These are phyloP conservation scores for Colletotrichum sp. DNA, from an alignment of 2,329 filamentous ascomycete genomes.

Conservation along the genomic window DNA sequence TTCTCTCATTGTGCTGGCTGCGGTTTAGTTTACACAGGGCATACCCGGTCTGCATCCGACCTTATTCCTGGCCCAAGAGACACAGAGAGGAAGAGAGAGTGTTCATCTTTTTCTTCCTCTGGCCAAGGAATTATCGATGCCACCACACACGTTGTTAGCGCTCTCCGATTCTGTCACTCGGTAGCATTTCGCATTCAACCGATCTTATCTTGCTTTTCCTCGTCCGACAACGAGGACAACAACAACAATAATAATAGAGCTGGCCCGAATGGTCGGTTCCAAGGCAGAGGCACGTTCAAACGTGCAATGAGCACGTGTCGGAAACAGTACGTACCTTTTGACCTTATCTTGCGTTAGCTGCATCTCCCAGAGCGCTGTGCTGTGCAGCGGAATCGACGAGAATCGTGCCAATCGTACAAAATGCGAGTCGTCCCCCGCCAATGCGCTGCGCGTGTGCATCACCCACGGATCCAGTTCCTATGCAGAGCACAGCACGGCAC, in stretches of 20 bases:
- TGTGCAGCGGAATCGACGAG: constrained; percentile 3
- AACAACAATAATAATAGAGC: not conserved
- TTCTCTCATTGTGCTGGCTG: not conserved
- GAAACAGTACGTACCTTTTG: not conserved
- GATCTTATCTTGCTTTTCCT: not conserved
- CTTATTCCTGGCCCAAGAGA: not conserved
- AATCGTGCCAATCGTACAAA: constrained; percentile 7
- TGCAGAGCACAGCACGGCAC: constrained; percentile 6
- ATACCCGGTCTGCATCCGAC: not conserved
- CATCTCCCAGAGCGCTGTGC: constrained; percentile 9
- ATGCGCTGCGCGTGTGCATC: constrained; percentile 4
- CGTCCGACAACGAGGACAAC: not conserved
- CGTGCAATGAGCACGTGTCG: constrained; percentile 18
- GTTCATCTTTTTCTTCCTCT: not conserved
- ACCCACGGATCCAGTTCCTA: not conserved
- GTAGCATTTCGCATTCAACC: not conserved
- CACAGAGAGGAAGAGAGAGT: not conserved
- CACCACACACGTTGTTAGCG: not conserved
- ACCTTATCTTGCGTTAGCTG: not conserved
- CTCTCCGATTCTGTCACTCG: not conserved
- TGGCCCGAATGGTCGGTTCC: not conserved
- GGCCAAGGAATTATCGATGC: not conserved
- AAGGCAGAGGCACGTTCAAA: not conserved
- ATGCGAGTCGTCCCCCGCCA: not conserved
- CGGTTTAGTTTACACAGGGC: not conserved